A percentile compares a stretch with the other conserved stretches of the same genome.
These are phyloP conservation scores for Lagenidium sp. DNA, from an alignment of 352 stramenopile species.

Conservation along the genomic window DNA sequence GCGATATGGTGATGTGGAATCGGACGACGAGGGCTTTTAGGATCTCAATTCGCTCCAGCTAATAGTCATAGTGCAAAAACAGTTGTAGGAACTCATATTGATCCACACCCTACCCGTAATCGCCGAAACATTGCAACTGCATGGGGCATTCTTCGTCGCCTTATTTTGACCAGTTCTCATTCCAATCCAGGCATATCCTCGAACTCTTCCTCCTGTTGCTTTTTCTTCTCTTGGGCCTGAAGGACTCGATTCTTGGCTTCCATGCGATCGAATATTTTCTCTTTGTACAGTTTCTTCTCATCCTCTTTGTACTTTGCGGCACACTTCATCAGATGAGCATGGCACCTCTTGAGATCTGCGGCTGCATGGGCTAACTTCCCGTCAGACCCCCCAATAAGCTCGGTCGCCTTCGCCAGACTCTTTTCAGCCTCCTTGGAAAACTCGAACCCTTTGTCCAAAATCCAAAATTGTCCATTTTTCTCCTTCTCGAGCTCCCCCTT, in stretches of 20 bases:
- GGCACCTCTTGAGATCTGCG: constrained; percentile 59
- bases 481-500: constrained; percentile 77
- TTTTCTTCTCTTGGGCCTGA: constrained; percentile 57
- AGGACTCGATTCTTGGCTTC: constrained; percentile 74
- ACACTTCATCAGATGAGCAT: constrained; percentile 48
- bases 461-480: constrained; percentile 76
- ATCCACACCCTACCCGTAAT: not conserved
- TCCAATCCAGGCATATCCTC: constrained; percentile 80
- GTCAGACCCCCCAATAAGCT: constrained; percentile 36
- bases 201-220: constrained; percentile 59
- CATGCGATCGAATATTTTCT: constrained; percentile 84
- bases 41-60: too few relatives aligned
- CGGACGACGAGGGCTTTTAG: constrained; percentile 84
- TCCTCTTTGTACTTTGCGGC: constrained; percentile 72
- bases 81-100: too few relatives aligned
- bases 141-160: constrained; percentile 5
- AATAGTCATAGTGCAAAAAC: constrained; percentile 13
- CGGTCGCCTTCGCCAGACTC: constrained; percentile 47
- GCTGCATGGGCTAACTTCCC: constrained; percentile 40
- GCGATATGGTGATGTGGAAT: constrained; percentile 96
- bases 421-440: constrained; percentile 60
- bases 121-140: not conserved
- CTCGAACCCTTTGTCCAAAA: constrained; percentile 79
- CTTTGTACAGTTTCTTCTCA: constrained; percentile 85
- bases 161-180: constrained; percentile 15